Evolutionary conservation across 2,329 filamentous ascomycete genomes (phyloP), one percentile per base, ranked within the genome.

Genomic region (Incumbomyces delicatus): DNA sequence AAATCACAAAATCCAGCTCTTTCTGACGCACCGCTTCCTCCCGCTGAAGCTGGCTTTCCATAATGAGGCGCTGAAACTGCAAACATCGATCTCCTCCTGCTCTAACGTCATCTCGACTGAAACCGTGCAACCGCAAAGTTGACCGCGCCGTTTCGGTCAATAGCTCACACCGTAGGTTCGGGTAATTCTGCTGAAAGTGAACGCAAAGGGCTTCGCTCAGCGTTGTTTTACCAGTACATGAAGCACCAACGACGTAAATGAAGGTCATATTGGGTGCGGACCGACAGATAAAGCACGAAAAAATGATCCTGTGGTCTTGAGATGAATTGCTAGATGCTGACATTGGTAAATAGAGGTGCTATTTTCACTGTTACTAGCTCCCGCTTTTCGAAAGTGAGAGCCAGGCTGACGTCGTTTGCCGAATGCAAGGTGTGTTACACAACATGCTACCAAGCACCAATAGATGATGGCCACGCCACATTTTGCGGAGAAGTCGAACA

Each of bases 211-310:
- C 60, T 32, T 62, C 58, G 46, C 66, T 60, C 1, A 73, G 58
- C 0, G 70, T 71, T 1, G 66, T 71, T 51, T 72, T 72, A 32
- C 70, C 69, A 1, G 67, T 71, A 37, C 62, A 69, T 38, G 70
- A 69, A 2, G 69, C 63, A 2, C 70, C 69, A 27, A 70, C 59
- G 32, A 72, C 63, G 55, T 71, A 72, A 29, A 71, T 62, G 32
- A 47, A 43, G 10, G 8, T 10, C 41, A 43, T 43, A 2, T 27
- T 41, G 17, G 17, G 17, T 17, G 12, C 13, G 18, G 5, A 22
- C 14, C 20, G 36, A 13, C 12, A 39, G 4, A 22, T 5, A 39
- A 22, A 6, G 36, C 18, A 14, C 3, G 6, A 16, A 13, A 13
- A 14, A 22, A 14, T 6, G 14, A 13, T 22, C n/a, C 12, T 13